Percentiles rank a stretch among this genome's conserved stretches.
Conservation (phyloP, 2,329 filamentous ascomycete species). For the Trichoderma sp. region DNA sequence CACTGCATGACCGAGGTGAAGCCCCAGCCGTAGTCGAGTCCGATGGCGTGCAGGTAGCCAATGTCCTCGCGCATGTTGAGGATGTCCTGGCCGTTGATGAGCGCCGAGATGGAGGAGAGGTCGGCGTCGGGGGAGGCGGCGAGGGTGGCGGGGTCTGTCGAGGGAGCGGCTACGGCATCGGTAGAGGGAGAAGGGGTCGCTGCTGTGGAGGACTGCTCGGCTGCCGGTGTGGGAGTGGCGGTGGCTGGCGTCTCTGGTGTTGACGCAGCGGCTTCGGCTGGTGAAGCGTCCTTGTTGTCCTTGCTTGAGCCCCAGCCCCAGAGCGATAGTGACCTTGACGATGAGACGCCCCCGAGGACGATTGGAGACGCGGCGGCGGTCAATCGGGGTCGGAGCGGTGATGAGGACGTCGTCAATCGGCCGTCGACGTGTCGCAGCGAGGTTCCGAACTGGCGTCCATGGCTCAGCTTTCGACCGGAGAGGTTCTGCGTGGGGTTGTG, state of each 20-base stretch:
- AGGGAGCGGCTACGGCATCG: constrained; percentile 28
- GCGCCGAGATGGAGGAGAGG: constrained; percentile 40
- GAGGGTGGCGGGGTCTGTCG: constrained; percentile 32
- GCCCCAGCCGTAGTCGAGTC: constrained; percentile 86
- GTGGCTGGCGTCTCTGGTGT: constrained; percentile 32
- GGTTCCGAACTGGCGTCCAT: constrained; percentile 44
- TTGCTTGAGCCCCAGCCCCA: constrained; percentile 44
- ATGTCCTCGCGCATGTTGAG: constrained; percentile 71
- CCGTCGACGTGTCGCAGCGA: constrained; percentile 34
- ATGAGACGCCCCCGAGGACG: constrained; percentile 38
- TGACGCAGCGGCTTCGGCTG: constrained; percentile 30
- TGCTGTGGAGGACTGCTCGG: constrained; percentile 12
- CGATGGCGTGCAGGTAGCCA: constrained; percentile 80
- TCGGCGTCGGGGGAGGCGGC: constrained; percentile 40
- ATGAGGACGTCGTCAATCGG: constrained; percentile 32
- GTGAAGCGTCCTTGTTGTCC: constrained; percentile 35
- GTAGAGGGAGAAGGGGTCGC: constrained; percentile 25
- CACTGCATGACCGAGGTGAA: constrained; percentile 74
- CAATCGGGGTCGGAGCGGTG: constrained; percentile 33
- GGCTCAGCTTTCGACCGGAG: constrained; percentile 38
- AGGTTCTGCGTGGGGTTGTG: constrained; percentile 30
- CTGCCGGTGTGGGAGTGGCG: constrained; percentile 27
- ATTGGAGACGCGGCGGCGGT: constrained; percentile 35
- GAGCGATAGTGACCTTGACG: constrained; percentile 40
- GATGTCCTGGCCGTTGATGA: constrained; percentile 48